Evolutionary conservation across 1,284 basidiomycete genomes (phyloP).

Genomic region (Pseudozyma thailandica): DNA sequence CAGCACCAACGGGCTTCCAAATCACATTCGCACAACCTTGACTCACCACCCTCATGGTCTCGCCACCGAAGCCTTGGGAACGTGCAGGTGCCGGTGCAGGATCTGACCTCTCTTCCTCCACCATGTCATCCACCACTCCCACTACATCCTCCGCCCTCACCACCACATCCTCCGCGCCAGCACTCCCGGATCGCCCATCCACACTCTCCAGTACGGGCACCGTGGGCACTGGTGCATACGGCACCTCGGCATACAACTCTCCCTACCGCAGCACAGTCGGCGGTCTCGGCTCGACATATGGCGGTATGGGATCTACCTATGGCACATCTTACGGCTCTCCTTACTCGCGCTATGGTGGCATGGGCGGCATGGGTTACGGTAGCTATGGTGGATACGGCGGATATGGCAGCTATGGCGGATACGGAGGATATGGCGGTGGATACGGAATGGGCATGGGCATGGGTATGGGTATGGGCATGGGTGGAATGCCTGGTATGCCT

Average conservation of each 20-base stretch:
- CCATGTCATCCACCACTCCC: slow-evolving; percentile 22
- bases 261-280: slow-evolving; percentile 49
- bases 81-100: slow-evolving; percentile 53
- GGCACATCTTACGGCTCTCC: slow-evolving; percentile 60
- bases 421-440: slow-evolving; percentile 52
- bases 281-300: slow-evolving; percentile 58
- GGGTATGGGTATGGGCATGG: slow-evolving; percentile 59
- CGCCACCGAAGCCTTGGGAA: slow-evolving; percentile 68
- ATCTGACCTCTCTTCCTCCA: slow-evolving; percentile 23
- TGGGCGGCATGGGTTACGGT: slow-evolving; percentile 40
- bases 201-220: slow-evolving; percentile 32
- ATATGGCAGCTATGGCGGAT: slow-evolving; percentile 55
- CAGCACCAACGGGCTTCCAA: neutral
- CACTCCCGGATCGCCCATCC: slow-evolving; percentile 63
- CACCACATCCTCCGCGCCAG: slow-evolving; percentile 45
- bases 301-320: slow-evolving; percentile 59
- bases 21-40: neutral
- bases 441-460: slow-evolving; percentile 46
- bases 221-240: slow-evolving; percentile 35
- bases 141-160: slow-evolving; percentile 28
- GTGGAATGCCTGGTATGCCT: slow-evolving; percentile 56
- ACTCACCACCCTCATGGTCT: slow-evolving; percentile 38
- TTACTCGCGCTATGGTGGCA: slow-evolving; percentile 63
- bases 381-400: slow-evolving; percentile 51
- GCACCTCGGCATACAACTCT: slow-evolving; percentile 34